Evolutionary conservation across 768 basidiomycete genomes (phyloP), one percentile per base, ranked within the genome.

Genomic region (Suillus cothurnatus): DNA sequence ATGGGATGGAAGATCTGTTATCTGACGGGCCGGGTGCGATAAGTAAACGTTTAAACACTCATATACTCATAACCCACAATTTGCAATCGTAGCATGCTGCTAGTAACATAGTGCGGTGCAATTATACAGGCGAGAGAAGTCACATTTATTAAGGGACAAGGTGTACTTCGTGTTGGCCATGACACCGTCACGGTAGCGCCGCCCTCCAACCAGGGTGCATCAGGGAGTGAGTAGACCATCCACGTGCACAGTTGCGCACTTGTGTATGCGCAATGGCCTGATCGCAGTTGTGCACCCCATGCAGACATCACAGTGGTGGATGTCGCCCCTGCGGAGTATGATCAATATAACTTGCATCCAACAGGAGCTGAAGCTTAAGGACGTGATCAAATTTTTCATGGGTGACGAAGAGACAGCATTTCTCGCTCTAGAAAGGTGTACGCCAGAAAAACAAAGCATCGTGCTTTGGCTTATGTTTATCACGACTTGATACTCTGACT

Each of bases 91-190:
- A 26, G 38, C 58, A 41, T 28, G 58, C 6, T 19, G 19, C 39
- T 26, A 34, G 34, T 34, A 19, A 28, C 26, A 17, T 59, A 28
- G 39, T 31, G 28, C 38, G 21, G 39, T 21, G 26, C 28, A 59
- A 59, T 59, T 28, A 28, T 59, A 39, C 39, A 41, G 19, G 58
- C 26, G 58, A 59, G 12, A 59, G 19, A 59, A 31, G 39, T 59
- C 39, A 41, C 41, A 41, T 59, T 39, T 21, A 59, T 39, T 58
- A 38, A 39, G 26, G 38, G 32, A 12, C 14, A 32, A 34, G 21
- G 26, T 19, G 57, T 19, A 28, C 58, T 41, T 59, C 58, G 39
- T 41, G 58, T 59, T 59, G 19, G 58, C 39, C 38, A 39, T 58
- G 38, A 58, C 36, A 58, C 57, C 39, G 26, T 45, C 43, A 11